phyloP scores from a whole-genome alignment of 495 filamentous ascomycete species.

The Trichoderma erinaceum region DNA sequence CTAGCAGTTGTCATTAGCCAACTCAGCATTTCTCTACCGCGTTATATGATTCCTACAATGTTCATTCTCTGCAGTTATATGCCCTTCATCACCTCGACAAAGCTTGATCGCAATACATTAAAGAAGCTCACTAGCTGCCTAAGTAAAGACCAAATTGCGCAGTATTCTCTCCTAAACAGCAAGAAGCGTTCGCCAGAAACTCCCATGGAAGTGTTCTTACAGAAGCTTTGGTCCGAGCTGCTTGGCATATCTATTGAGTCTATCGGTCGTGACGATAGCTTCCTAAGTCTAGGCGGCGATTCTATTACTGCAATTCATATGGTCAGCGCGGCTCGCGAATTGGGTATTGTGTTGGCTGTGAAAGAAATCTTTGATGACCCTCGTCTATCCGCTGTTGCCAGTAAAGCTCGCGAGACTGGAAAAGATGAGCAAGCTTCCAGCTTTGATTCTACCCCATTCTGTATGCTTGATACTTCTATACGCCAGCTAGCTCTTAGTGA shows the following conservation, averaged over 20 bases:
- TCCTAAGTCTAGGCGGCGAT: slow-evolving; percentile 37
- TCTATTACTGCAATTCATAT: slow-evolving; percentile 15
- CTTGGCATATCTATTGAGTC: neutral
- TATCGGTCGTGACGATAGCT: slow-evolving; percentile 48
- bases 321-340: neutral
- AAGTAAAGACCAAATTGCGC: neutral
- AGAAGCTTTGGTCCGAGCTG: slow-evolving; percentile 7
- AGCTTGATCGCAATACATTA: slow-evolving; percentile 1
- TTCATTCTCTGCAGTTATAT: slow-evolving; percentile 18
- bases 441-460: neutral
- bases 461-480: slow-evolving; percentile 18
- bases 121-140: neutral
- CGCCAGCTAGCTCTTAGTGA: neutral
- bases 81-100: slow-evolving; percentile 40
- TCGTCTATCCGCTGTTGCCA: neutral
- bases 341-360: neutral
- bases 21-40: slow-evolving; percentile 15
- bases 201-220: slow-evolving; percentile 16
- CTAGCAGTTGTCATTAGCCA: neutral
- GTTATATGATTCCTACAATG: slow-evolving; percentile 22
- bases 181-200: slow-evolving; percentile 12
- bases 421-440: neutral
- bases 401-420: neutral
- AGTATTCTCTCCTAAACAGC: neutral
- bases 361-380: slow-evolving; percentile 40